Conservation (phyloP, 306 rosid genomes). For the Quercus ilex region DNA sequence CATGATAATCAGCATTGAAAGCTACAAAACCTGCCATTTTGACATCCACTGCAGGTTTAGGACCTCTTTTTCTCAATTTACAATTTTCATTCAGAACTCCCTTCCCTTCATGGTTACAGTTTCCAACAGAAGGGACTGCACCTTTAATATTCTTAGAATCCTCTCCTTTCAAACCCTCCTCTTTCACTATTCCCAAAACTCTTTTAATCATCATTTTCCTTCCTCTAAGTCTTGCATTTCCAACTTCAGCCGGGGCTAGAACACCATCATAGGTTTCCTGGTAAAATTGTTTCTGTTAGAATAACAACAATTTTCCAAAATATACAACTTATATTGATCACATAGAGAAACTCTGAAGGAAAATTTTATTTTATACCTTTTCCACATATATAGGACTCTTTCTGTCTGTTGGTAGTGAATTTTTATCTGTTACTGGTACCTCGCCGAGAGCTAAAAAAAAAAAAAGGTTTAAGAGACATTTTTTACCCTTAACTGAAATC, state of each 20-base stretch:
- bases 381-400: slow-evolving; percentile 4
- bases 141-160: neutral
- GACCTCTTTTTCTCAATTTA: neutral
- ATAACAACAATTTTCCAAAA: neutral
- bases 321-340: neutral
- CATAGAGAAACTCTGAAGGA: neutral
- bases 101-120: neutral
- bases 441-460: neutral
- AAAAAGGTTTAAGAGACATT: neutral
- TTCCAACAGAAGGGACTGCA: neutral
- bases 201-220: slow-evolving; percentile 29
- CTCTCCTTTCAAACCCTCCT: neutral
- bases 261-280: slow-evolving; percentile 23
- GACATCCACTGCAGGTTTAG: slow-evolving; percentile 2
- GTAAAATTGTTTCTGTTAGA: neutral
- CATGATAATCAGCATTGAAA: slow-evolving; percentile 53
- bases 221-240: slow-evolving; percentile 5
- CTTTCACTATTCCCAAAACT: neutral
- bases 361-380: slow-evolving; percentile 19
- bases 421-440: neutral
- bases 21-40: slow-evolving; percentile 35
- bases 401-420: neutral
- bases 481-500: slow-evolving; percentile 14
- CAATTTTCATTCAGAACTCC: neutral
- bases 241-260: neutral